Base-by-base conservation (phyloP, 2,329 filamentous ascomycete species). In the Neocatenulostroma microsporum region DNA sequence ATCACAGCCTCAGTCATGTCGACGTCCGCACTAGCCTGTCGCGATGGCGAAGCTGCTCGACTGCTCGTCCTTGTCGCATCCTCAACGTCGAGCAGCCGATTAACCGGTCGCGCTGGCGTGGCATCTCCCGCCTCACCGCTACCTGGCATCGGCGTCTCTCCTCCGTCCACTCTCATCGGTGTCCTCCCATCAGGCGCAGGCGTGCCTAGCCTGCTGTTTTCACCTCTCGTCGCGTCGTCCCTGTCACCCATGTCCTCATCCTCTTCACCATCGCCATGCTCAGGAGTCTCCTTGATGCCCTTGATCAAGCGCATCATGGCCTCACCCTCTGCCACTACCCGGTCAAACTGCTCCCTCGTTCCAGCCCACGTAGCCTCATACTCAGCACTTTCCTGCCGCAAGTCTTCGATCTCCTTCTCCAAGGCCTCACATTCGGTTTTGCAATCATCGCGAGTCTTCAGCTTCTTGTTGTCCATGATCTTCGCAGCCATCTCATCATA, bases 221-320 rank as follows among this genome's bases (percentile, higher is more conserved):
- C 63, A 11, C 52, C 61, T 36, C 66, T 49, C 28, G 33, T 56
- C 12, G 19, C 34, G 15, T 37, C 34, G 3, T 56, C 60, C 21
- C 61, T 62, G 12, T 63, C 63, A 2, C 62, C 65, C 61, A n/a
- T n/a, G n/a, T n/a, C n/a, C n/a, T 80, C 70, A 4, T 65, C 70
- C 43, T 78, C 78, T 39, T 77, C 74, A 77, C 86, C 86, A 20
- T 85, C 86, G 60, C 93, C 86, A n/a, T n/a, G n/a, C 62, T 94
- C 87, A 0, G 91, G 84, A 62, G 94, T 87, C 59, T 94, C 88
- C 64, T 94, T 94, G 69, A 95, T 88, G 54, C 94, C 88, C 42
- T 87, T 79, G 54, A 96, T 94, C 58, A 93, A 72, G 32, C 84
- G 73, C 40, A 88, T 71, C 59, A 96, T 72, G 46, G 84, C 73